Base-by-base conservation (phyloP, 805 yeast species). In the Suhomyces pyralidae region DNA sequence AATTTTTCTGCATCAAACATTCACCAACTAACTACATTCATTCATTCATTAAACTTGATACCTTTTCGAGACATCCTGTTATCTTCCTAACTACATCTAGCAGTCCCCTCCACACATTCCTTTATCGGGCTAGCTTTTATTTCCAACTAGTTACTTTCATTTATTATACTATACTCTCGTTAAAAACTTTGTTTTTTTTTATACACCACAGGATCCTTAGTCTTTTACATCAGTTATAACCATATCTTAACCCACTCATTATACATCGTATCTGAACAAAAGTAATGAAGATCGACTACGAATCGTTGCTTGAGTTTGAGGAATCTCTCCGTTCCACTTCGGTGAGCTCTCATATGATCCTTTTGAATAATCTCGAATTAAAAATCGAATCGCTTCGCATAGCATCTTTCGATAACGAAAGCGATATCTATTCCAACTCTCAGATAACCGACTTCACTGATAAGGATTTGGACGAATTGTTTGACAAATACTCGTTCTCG, bases 231-330 rank as follows among this genome's bases (percentile, higher is more conserved):
- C 25, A 6, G 25, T 22, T 22, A 19, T 17, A 32, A 19, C 43
- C 22, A 26, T 32, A 32, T 32, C 17, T 22, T n/a, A 25, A 22
- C 25, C 40, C 38, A 15, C 15, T 10, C n/a, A 48, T 22, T 19
- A 10, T 28, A 28, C 40, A 19, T 20, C 17, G 22, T 34, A 26
- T 25, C 19, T 49, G 17, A 14, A 14, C n/a, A 40, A 45, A 19
- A 7, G 12, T 19, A 25, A 52, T 26, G 38, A 56, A 54, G 55
- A 55, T 61, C 36, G 65, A 68, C 51, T 64, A 59, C 55, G 67
- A 61, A 54, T 58, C 70, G 8, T 58, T 69, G 17, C 57, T 70
- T 34, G 74, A 71, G 52, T 71, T 71, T 49, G 76, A 71, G 55
- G 73, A 69, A 45, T 65, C 74, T 14, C 61, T 70, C 10, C 50